Conservation (phyloP, 2,329 filamentous ascomycete genomes). For the Xylaria hypoxylon region DNA sequence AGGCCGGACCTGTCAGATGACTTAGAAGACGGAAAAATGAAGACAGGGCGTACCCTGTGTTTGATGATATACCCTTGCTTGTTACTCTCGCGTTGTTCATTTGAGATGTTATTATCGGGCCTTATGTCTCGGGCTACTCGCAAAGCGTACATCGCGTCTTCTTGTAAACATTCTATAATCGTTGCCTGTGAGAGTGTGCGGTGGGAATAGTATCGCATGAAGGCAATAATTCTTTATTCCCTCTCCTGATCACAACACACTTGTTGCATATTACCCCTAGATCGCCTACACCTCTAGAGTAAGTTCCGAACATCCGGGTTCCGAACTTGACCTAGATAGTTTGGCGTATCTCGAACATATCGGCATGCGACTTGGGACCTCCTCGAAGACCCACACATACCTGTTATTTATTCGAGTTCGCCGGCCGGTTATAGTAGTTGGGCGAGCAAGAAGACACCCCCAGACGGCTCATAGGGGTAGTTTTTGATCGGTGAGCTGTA, state of each 20-base stretch:
- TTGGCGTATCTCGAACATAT: too few species aligned
- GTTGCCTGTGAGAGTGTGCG: background rate
- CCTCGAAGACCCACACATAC: too few species aligned
- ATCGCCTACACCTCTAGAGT: background rate
- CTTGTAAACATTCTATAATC: background rate
- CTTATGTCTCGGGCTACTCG: background rate
- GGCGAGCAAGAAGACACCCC: too few species aligned
- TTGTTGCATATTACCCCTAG: background rate
- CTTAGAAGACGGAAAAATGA: conserved; percentile 14
- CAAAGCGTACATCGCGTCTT: background rate
- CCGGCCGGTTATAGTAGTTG: too few species aligned
- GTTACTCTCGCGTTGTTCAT: background rate
- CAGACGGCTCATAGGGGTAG: too few species aligned
- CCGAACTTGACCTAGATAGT: background rate
- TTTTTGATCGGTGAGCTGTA: too few species aligned
- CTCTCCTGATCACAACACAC: background rate
- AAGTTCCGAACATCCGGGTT: background rate
- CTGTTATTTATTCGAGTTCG: too few species aligned
- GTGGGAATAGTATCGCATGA: background rate
- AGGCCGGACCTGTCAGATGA: conserved; percentile 15
- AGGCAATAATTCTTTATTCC: background rate
- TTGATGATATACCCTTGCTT: conserved; percentile 12
- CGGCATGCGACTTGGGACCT: too few species aligned
- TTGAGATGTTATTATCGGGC: background rate
- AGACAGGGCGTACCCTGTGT: conserved; percentile 5